Evolutionary conservation across 2,329 filamentous ascomycete genomes (phyloP).

Genomic region (Calonectria pseudoturangicola): DNA sequence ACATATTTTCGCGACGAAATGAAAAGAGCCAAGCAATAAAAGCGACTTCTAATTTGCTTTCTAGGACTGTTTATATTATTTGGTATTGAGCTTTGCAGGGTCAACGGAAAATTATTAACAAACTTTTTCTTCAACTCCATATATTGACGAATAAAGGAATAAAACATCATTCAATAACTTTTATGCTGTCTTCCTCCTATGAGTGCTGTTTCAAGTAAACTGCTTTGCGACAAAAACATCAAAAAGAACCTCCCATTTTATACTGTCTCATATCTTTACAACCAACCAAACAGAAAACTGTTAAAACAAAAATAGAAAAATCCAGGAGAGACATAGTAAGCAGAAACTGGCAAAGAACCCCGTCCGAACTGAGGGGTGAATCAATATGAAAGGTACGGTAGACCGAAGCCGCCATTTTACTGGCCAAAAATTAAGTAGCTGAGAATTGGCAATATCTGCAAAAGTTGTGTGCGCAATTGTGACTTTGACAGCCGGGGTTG

Average conservation of each 20-base stretch:
- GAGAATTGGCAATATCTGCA: neutral
- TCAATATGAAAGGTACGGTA: neutral
- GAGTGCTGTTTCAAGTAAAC: neutral
- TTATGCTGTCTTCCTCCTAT: neutral
- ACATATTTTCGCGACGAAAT: no score
- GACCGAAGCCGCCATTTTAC: neutral
- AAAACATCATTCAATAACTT: no score
- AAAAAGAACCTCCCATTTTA: neutral
- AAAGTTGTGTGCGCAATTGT: neutral
- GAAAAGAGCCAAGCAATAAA: no score
- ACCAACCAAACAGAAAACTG: neutral
- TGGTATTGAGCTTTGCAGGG: no score
- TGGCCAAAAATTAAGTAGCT: neutral
- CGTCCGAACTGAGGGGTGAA: neutral
- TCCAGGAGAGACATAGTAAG: neutral
- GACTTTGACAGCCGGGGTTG: neutral
- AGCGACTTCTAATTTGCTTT: no score
- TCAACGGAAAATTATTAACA: no score
- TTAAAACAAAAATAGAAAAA: neutral
- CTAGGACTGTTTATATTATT: no score
- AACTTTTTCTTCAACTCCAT: no score
- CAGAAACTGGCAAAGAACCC: neutral
- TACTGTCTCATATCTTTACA: neutral
- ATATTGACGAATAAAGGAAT: no score
- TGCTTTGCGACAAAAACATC: neutral